Conservation (phyloP, 1,284 basidiomycete genomes). For the Ceratobasidium sp. region DNA sequence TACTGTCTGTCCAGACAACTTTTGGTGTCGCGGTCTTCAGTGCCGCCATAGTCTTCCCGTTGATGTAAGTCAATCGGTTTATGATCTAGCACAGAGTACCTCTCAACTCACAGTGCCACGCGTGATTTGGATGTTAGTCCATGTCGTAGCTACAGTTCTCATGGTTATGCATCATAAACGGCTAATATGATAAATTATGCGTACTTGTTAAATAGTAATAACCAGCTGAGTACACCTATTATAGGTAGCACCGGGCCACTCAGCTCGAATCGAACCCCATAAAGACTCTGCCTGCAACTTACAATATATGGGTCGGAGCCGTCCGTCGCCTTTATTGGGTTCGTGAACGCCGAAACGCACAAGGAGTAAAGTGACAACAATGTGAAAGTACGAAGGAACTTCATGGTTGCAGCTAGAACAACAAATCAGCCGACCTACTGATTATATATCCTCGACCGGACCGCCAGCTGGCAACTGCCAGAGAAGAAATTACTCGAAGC, state of each 20-base stretch:
- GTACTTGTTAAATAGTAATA: conserved; percentile 52
- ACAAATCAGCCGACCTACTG: too few species aligned
- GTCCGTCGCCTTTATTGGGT: conserved; percentile 54
- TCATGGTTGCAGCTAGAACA: not conserved
- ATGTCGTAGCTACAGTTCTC: conserved; percentile 57
- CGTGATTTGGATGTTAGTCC: conserved; percentile 60
- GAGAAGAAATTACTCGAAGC: too few species aligned
- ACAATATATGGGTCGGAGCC: conserved; percentile 60
- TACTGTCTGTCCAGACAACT: conserved; percentile 58
- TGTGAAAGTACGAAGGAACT: not conserved
- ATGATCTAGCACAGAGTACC: too few species aligned
- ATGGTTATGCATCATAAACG: not conserved
- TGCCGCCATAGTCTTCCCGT: conserved; percentile 54
- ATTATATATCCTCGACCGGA: too few species aligned
- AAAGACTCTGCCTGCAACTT: not conserved
- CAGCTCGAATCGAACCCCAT: not conserved
- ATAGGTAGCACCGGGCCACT: too few species aligned
- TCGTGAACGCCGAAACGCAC: conserved; percentile 24
- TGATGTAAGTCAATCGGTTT: not conserved
- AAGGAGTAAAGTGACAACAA: conserved; percentile 18
- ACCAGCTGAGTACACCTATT: not conserved
- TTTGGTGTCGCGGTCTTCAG: conserved; percentile 59
- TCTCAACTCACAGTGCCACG: conserved; percentile 53
- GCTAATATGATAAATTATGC: not conserved
- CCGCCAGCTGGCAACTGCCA: too few species aligned